Base-by-base conservation (phyloP, 768 basidiomycete genomes). In the Podaxis mareebaensis region DNA sequence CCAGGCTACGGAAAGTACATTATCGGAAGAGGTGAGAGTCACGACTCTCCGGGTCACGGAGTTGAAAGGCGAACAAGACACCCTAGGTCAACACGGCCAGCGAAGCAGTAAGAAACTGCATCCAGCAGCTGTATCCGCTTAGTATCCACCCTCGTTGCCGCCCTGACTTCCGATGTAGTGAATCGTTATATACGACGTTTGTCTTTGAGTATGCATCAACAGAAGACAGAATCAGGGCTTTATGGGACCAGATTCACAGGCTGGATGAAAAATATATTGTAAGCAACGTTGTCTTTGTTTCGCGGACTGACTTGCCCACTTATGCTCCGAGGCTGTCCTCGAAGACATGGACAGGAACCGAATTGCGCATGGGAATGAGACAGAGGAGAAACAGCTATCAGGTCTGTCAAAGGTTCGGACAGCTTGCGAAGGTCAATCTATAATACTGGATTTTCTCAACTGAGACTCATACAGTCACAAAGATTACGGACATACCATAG, bases 391-490 rank as follows among this genome's bases (percentile, higher is more conserved):
- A 28, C 54, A 56, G 22, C 4, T 57, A 39, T 55, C 53, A 8
- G 48, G 61, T 6, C 36, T 63, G 12, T 49, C 54, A 3, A 63
- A 63, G 38, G n/a, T 63, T n/a, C 61, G 44, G 30, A 51, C 22
- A 30, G 54, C 61, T n/a, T 63, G 61, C 44, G 54, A 63, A 63
- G 61, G 61, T 63, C 30, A n/a, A 26, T 60, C n/a, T 6, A 20
- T 33, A 30, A 5, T 38, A 24, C 24, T 24, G 15, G 17, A 10
- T 46, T 22, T 33, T 24, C 8, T 7, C 30, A 8, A 12, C 30
- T 55, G 5, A 15, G 8, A 20, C 61, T 62, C 6, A 62, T 48
- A n/a, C 38, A 40, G 15, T 5, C 10, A 24, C 22, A 36, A 54
- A 62, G 61, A 55, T 48, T 55, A 46, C 33, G 42, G 42, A 24